These are phyloP conservation scores for Albizia julibrissin DNA, from an alignment of 306 rosid species.

Conservation along the genomic window DNA sequence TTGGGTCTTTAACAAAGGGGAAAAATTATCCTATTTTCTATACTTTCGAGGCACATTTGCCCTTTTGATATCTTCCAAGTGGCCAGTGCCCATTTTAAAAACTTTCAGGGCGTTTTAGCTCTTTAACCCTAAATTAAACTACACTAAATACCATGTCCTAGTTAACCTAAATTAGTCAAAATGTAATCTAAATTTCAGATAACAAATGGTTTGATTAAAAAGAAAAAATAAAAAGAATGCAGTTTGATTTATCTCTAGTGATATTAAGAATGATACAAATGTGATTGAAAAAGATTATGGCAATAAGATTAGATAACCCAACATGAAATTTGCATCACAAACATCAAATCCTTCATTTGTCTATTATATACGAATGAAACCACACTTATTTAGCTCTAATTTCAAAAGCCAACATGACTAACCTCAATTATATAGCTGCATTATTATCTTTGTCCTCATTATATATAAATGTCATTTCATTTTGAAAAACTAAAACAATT, in stretches of 20 bases:
- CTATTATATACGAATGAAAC: neutral
- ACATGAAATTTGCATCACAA: neutral
- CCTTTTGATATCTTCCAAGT: too few species aligned
- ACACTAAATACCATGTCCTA: neutral
- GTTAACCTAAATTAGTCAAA: neutral
- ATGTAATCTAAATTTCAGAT: neutral
- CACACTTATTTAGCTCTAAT: neutral
- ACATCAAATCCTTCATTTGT: neutral
- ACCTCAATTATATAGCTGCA: neutral
- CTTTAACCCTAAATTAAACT: neutral
- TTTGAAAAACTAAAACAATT: neutral
- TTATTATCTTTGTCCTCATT: neutral
- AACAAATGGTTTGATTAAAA: neutral
- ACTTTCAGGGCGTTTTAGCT: too few species aligned
- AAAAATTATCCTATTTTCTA: too few species aligned
- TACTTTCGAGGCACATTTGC: too few species aligned
- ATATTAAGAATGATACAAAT: neutral
- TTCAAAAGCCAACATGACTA: neutral
- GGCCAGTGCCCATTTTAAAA: rapidly evolving
- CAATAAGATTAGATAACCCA: neutral
- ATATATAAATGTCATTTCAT: neutral
- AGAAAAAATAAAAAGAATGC: too few species aligned
- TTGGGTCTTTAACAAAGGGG: too few species aligned
- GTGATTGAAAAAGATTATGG: neutral
- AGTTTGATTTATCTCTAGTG: neutral